Conservation (phyloP, 306 rosid genomes). For the Gleditsia sinensis region DNA sequence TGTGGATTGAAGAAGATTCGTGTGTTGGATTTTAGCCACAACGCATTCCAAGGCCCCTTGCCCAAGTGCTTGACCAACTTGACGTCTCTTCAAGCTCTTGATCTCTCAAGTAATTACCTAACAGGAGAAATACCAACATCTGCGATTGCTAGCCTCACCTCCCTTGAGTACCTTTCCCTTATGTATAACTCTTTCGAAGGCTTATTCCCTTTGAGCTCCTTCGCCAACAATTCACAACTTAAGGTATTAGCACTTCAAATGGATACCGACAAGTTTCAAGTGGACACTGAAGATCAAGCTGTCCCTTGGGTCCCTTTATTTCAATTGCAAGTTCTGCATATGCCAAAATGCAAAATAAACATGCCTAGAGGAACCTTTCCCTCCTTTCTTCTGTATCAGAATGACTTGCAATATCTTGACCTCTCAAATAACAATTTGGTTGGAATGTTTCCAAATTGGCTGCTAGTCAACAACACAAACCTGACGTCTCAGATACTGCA, state of each 20-base stretch:
- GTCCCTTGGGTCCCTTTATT: background rate
- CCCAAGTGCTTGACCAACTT: background rate
- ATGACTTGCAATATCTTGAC: background rate
- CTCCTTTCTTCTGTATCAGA: background rate
- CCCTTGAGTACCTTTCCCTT: background rate
- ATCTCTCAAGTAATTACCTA: background rate
- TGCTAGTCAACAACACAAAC: background rate
- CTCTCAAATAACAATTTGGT: background rate
- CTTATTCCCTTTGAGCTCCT: background rate
- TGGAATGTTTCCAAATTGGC: background rate
- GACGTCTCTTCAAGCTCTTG: background rate
- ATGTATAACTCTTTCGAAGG: background rate
- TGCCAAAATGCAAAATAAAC: background rate
- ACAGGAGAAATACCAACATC: background rate
- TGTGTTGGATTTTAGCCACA: background rate
- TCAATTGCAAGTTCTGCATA: background rate
- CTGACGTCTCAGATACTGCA: background rate
- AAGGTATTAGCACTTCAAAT: slow-evolving; percentile 1
- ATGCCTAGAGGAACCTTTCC: background rate
- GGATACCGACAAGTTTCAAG: background rate
- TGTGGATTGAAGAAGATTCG: background rate
- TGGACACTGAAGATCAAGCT: background rate
- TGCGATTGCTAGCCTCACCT: background rate
- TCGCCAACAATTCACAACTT: background rate
- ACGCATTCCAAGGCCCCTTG: background rate